A percentile compares a stretch with the other conserved stretches of the same genome.
phyloP scores from a whole-genome alignment of 257 asterid species.

The Capsicum rhomboideum region DNA sequence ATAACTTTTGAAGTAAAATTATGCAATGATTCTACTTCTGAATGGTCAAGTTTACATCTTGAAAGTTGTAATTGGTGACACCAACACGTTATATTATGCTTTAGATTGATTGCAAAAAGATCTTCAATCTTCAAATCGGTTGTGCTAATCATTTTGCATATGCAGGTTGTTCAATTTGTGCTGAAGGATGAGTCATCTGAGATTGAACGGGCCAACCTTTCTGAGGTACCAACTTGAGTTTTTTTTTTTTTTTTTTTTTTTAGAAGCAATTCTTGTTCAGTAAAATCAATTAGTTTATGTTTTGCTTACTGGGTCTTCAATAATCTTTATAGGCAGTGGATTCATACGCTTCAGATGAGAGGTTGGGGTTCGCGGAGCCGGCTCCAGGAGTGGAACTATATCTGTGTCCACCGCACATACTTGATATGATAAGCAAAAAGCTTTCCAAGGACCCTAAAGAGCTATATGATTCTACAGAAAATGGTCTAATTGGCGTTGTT shows the following conservation, averaged over 20 bases:
- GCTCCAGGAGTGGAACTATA: constrained; percentile 74
- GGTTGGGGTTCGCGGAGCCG: constrained; percentile 91
- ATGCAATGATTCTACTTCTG: neutral
- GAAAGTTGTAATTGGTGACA: neutral
- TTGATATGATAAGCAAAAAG: constrained; percentile 51
- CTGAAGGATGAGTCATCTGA: constrained; percentile 51
- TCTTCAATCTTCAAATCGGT: neutral
- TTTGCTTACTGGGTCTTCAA: neutral
- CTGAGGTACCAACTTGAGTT: constrained; percentile 49
- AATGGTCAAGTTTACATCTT: neutral
- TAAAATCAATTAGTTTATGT: neutral
- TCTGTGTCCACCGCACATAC: constrained; percentile 60
- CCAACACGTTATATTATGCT: neutral
- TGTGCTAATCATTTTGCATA: neutral
- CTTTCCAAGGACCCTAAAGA: constrained; percentile 38
- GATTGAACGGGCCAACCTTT: constrained; percentile 34
- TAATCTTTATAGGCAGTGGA: constrained; percentile 45
- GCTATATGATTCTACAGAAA: constrained; percentile 32
- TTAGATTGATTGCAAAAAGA: neutral
- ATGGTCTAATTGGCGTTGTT: constrained; percentile 82
- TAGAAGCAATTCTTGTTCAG: neutral
- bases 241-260: neutral
- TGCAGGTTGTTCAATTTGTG: constrained; percentile 73
- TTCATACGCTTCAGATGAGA: constrained; percentile 55
- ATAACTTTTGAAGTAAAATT: neutral